Base-by-base conservation (phyloP, 331 rosid genomes). In the Quercus lobata region DNA sequence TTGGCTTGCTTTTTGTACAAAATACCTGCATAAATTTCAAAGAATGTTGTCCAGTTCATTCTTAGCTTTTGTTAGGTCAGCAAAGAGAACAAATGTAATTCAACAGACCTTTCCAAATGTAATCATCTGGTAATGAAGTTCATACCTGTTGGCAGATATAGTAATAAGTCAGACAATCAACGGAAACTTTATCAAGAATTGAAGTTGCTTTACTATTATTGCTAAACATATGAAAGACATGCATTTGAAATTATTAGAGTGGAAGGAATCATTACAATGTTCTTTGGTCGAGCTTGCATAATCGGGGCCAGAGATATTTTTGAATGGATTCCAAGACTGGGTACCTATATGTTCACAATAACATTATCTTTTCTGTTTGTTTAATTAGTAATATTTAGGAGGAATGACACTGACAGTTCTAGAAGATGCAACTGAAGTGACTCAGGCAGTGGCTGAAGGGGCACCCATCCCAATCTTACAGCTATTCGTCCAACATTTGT, bases 401-500 rank as follows among this genome's bases (percentile, higher is more conserved):
- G 76, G 72, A 22, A 78, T 57, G 80, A 74, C 79, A 84, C 99
- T 90, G 78, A 96, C 99, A 96, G 49, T 87, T 96, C 99, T 44
- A 96, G 92, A 82, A 96, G 99, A 85, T 96, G 99, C 90, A 96
- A 87, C 88, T 96, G 99, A 52, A 96, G 86, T 83, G 99, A 92
- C 84, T 96, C 99, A 21, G 99, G 99, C 74, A 96, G 87, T 55
- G 99, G 99, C 82, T 92, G 99, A 76, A 96, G 98, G 72, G 99
- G 99, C 49, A 96, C 99, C 99, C 99, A 96, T 87, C 99, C 99
- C 75, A 96, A 82, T 83, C 99, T 86, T 76, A 96, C 99, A 27
- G 98, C 99, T 81, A 96, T 96, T 9, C 99, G 98, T 75, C 99
- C 99, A 73, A 96, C 99, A 86, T 96, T 96, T 83, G 98, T 96